These are phyloP conservation scores for Coprinopsis sp. DNA, from an alignment of 768 basidiomycete genomes.

Conservation along the genomic window DNA sequence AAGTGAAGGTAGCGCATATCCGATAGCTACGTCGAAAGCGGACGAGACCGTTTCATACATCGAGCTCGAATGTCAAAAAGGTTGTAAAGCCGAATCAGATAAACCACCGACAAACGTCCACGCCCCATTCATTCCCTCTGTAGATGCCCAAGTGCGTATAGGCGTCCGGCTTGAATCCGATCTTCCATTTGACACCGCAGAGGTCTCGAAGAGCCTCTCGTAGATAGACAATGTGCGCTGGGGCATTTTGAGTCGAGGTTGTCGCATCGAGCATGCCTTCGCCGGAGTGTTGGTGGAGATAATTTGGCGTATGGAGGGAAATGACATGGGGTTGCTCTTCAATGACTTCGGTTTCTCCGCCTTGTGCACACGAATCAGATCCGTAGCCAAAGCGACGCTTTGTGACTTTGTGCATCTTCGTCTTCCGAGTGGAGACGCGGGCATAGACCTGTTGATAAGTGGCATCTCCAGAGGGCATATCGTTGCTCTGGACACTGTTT, in stretches of 20 bases:
- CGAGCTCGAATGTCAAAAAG: too few species aligned
- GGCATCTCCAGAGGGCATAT: too few species aligned
- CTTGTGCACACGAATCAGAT: background rate
- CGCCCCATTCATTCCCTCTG: conserved; percentile 31
- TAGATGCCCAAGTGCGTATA: conserved; percentile 37
- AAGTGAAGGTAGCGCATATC: too few species aligned
- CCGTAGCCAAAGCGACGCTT: background rate
- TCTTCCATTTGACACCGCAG: conserved; percentile 26
- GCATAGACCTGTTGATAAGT: too few species aligned
- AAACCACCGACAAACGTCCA: too few species aligned
- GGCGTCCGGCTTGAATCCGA: conserved; percentile 37
- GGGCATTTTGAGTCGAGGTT: too few species aligned
- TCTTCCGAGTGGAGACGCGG: conserved; percentile 30
- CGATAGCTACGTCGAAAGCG: too few species aligned
- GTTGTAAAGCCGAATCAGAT: too few species aligned
- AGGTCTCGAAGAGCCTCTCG: conserved; percentile 26
- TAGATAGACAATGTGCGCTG: conserved; percentile 25
- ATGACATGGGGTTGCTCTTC: conserved; percentile 31
- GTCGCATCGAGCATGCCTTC: too few species aligned
- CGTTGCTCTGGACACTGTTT: too few species aligned
- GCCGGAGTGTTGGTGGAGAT: too few species aligned
- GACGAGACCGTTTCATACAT: too few species aligned
- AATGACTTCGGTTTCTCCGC: background rate
- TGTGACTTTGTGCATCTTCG: background rate
- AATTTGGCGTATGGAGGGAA: conserved; percentile 30